These are phyloP conservation scores for Sporothrix sp. DNA, from an alignment of 2,329 filamentous ascomycete species.

Conservation along the genomic window DNA sequence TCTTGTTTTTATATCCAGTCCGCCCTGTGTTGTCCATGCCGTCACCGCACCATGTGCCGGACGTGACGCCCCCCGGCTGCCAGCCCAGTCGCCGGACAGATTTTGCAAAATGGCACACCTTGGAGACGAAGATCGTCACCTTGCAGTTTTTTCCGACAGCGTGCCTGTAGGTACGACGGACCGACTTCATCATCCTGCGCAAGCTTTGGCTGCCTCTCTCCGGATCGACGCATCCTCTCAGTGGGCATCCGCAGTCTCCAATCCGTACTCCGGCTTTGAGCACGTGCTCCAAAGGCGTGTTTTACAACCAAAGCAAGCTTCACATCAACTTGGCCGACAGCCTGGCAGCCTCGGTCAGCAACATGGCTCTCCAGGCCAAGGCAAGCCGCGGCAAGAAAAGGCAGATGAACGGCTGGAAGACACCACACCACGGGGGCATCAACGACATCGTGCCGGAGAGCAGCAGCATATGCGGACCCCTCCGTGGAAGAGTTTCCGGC, in stretches of 20 bases:
- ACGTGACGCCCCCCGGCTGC: slow-evolving; percentile 3
- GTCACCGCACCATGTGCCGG: slow-evolving; percentile 8
- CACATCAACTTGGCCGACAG: neutral
- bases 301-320: neutral
- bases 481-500: neutral
- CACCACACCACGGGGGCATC: neutral
- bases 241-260: neutral
- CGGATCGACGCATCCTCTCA: neutral
- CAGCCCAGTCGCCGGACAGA: slow-evolving; percentile 10
- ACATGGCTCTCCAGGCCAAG: neutral
- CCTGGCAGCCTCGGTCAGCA: neutral
- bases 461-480: neutral
- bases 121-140: neutral
- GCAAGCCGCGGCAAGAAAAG: neutral
- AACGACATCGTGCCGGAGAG: neutral
- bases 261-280: neutral
- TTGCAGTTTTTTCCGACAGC: neutral
- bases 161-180: neutral
- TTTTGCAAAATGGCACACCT: slow-evolving; percentile 6
- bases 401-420: neutral
- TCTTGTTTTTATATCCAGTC: neutral
- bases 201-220: neutral
- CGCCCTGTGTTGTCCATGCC: neutral
- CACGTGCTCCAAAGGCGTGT: neutral
- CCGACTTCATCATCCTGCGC: neutral